Base-by-base conservation (phyloP, 2,329 filamentous ascomycete species). In the Tricladium varicosporioides region DNA sequence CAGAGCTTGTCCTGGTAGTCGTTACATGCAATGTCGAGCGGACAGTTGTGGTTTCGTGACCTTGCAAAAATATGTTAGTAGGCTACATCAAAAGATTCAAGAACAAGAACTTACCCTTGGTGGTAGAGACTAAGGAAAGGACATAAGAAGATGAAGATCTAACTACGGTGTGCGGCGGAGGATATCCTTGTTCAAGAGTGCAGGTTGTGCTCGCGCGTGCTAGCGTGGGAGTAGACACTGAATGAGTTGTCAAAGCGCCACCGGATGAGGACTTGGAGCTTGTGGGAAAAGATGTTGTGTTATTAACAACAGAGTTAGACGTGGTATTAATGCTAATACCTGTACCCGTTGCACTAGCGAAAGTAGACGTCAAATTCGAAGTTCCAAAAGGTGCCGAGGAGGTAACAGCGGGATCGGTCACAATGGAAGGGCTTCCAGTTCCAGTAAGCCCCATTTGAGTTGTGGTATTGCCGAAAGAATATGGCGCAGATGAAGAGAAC, bases 341-440 rank as follows among this genome's bases (percentile, higher is more conserved):
- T 2, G 11, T 40, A 13, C 36, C 36, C n/a, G 36, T 40, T 40
- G 36, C 11, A 40, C 36, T n/a, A 10, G 36, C 11, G 11, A 40
- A 4, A 13, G 9, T 4, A 40, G 48, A 40, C 3, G 16, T 52
- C 16, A 36, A n/a, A 11, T 32, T 40, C 5, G 19, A 36, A 40
- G 32, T 48, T n/a, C 43, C 49, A 18, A 57, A 42, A 15, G 32
- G 40, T 16, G 48, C 32, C 11, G 48, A 47, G 5, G 49, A 52
- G 13, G 13, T 19, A 42, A 45, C 15, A 19, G 9, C 44, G 10
- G 19, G 19, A 49, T 43, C 46, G 8, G 42, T 51, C 2, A n/a
- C 27, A 5, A 49, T 8, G 42, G 56, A 43, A 19, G 27, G 50
- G 9, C 16, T 53, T 3, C 46, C 51, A 46, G 56, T 33, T 5